Percentiles rank a stretch among this genome's conserved stretches.
These are phyloP conservation scores for Suillus cothurnatus DNA, from an alignment of 768 basidiomycete genomes.

Conservation along the genomic window DNA sequence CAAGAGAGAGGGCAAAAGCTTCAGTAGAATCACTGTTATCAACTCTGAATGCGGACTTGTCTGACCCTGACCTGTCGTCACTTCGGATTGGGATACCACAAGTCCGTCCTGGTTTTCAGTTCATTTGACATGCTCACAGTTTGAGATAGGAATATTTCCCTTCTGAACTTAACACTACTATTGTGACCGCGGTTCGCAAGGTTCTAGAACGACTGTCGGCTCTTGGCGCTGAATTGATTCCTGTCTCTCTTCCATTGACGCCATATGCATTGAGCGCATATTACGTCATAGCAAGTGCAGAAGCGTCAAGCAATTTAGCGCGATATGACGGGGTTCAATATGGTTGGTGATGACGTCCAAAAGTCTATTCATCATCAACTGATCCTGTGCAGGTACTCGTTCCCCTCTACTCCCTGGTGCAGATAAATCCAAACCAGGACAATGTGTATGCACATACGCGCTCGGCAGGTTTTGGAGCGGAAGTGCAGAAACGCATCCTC, in stretches of 20 bases:
- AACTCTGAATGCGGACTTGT: background rate
- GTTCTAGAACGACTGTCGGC: slow-evolving; percentile 43
- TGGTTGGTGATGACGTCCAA: slow-evolving; percentile 46
- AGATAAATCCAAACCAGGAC: slow-evolving; percentile 51
- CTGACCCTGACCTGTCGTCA: slow-evolving; percentile 42
- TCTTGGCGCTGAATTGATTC: slow-evolving; percentile 66
- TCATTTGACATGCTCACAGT: background rate
- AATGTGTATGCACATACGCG: slow-evolving; percentile 68
- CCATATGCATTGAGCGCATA: slow-evolving; percentile 86
- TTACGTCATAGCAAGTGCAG: slow-evolving; percentile 94
- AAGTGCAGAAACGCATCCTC: slow-evolving; percentile 85
- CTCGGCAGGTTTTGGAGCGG: slow-evolving; percentile 72
- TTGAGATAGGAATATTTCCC: slow-evolving; percentile 76
- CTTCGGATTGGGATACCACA: slow-evolving; percentile 78
- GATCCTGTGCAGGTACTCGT: slow-evolving; percentile 47
- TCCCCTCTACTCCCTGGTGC: slow-evolving; percentile 43
- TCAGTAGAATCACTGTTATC: slow-evolving; percentile 21
- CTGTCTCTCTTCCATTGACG: slow-evolving; percentile 74
- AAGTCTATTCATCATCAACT: background rate
- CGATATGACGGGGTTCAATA: slow-evolving; percentile 88
- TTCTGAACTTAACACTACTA: slow-evolving; percentile 51
- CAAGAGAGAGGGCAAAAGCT: slow-evolving; percentile 39
- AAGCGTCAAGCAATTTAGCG: slow-evolving; percentile 91
- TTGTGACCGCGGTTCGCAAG: slow-evolving; percentile 47
- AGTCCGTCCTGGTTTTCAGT: slow-evolving; percentile 38